Conservation (phyloP, 441 rosid species). For the Syzygium malaccense region DNA sequence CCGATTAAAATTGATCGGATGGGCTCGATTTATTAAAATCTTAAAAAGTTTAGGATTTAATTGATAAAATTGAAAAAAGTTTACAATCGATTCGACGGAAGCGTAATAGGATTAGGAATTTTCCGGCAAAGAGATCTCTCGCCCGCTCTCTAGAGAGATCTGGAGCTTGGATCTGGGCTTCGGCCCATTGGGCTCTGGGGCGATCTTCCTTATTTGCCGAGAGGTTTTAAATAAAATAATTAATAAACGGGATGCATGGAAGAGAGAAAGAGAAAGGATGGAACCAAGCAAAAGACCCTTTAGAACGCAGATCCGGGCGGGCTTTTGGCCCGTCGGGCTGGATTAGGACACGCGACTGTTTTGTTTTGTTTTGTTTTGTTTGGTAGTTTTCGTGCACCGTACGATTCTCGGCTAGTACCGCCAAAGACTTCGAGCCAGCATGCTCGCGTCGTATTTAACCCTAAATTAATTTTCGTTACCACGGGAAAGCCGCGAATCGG, state of each 20-base stretch:
- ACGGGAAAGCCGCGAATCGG: background rate
- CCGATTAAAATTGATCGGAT: accelerated
- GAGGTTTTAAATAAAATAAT: background rate
- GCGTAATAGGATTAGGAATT: too few relatives aligned
- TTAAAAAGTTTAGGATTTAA: accelerated
- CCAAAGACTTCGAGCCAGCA: background rate
- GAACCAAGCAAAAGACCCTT: background rate
- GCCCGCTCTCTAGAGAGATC: background rate
- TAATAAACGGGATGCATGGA: background rate
- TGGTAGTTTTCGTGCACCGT: accelerated
- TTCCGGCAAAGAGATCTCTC: background rate
- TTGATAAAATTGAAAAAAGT: too few relatives aligned
- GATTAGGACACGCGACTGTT: background rate
- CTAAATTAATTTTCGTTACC: background rate
- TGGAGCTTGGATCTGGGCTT: background rate
- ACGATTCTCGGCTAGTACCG: background rate
- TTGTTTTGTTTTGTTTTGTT: accelerated
- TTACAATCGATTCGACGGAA: too few relatives aligned
- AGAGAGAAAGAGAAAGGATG: background rate
- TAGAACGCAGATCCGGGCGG: too few relatives aligned
- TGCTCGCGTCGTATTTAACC: accelerated
- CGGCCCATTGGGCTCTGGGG: background rate
- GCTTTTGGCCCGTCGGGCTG: background rate
- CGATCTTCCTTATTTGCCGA: accelerated
- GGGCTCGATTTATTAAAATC: accelerated